Evolutionary conservation across 1,284 basidiomycete genomes (phyloP).

Genomic region (Trametes polyzona): DNA sequence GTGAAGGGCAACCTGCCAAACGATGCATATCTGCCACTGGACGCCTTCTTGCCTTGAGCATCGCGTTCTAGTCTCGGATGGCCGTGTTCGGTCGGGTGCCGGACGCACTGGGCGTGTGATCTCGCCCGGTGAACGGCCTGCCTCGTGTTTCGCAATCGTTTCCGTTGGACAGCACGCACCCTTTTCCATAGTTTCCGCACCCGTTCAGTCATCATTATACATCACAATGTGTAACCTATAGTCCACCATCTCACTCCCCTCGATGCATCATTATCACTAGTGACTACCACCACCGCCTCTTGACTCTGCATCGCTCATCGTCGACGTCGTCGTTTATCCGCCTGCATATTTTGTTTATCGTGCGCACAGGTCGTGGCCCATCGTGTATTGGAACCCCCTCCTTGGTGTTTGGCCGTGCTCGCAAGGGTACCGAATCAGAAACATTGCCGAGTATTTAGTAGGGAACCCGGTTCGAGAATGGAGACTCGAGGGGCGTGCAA

Average conservation of each 20-base stretch:
- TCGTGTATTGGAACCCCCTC: conserved; percentile 18
- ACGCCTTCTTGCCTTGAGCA: conserved; percentile 44
- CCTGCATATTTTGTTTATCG: conserved; percentile 24
- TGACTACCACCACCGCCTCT: neutral
- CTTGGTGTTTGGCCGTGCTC: neutral
- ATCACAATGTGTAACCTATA: conserved; percentile 27
- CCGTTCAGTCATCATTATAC: conserved; percentile 14
- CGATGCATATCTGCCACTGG: conserved; percentile 46
- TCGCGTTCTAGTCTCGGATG: conserved; percentile 16
- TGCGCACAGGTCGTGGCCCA: conserved; percentile 3
- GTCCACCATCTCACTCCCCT: conserved; percentile 17
- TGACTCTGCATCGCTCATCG: conserved; percentile 23
- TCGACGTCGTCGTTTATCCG: conserved; percentile 23
- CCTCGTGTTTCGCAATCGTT: conserved; percentile 24
- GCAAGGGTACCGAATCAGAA: conserved; percentile 1
- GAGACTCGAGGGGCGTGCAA: neutral
- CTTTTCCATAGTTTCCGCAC: conserved; percentile 4
- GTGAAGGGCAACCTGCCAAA: conserved; percentile 25
- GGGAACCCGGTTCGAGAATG: neutral
- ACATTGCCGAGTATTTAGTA: neutral
- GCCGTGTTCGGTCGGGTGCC: conserved; percentile 19
- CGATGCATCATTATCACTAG: conserved; percentile 14
- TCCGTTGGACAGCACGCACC: conserved; percentile 19
- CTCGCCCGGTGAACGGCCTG: conserved; percentile 2
- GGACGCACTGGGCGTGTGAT: conserved; percentile 9